Percentiles rank a stretch among this genome's conserved stretches.
Evolutionary conservation across 2,329 filamentous ascomycete species (phyloP).

Genomic region (Didymella keratinophila): DNA sequence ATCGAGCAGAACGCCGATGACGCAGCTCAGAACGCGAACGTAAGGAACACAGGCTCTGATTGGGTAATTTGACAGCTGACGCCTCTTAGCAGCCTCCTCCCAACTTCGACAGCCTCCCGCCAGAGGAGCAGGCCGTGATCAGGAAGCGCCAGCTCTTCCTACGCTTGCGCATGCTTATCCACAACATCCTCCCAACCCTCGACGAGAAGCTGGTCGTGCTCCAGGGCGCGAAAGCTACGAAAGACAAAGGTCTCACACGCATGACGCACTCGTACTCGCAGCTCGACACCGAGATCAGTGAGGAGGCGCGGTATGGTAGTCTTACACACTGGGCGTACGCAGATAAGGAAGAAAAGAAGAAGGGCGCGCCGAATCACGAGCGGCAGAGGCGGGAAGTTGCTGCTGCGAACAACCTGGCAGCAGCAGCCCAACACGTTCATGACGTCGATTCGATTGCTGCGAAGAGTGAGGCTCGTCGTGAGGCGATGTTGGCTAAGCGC

Average conservation of each 20-base stretch:
- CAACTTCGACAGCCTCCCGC: slow-evolving; percentile 37
- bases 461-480: slow-evolving; percentile 85
- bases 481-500: slow-evolving; percentile 78
- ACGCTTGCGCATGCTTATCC: slow-evolving; percentile 78
- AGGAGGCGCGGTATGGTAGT: slow-evolving; percentile 93
- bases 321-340: slow-evolving; percentile 95
- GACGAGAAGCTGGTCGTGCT: slow-evolving; percentile 99
- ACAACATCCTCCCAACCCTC: slow-evolving; percentile 85
- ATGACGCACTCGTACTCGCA: slow-evolving; percentile 88
- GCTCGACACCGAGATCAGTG: slow-evolving; percentile 87
- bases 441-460: slow-evolving; percentile 81
- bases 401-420: slow-evolving; percentile 70
- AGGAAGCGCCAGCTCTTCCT: slow-evolving; percentile 77
- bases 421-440: slow-evolving; percentile 76
- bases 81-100: slow-evolving; percentile 37
- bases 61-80: slow-evolving; percentile 28
- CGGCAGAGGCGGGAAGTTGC: slow-evolving; percentile 80
- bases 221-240: slow-evolving; percentile 86
- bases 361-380: slow-evolving; percentile 69
- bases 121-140: slow-evolving; percentile 61
- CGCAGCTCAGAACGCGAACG: slow-evolving; percentile 51
- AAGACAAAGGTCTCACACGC: slow-evolving; percentile 82
- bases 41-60: slow-evolving; percentile 49
- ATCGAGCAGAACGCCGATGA: slow-evolving; percentile 40
- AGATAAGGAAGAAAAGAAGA: slow-evolving; percentile 71